Conservation (phyloP, 108 stramenopile genomes). For the Bacterosira constricta region DNA sequence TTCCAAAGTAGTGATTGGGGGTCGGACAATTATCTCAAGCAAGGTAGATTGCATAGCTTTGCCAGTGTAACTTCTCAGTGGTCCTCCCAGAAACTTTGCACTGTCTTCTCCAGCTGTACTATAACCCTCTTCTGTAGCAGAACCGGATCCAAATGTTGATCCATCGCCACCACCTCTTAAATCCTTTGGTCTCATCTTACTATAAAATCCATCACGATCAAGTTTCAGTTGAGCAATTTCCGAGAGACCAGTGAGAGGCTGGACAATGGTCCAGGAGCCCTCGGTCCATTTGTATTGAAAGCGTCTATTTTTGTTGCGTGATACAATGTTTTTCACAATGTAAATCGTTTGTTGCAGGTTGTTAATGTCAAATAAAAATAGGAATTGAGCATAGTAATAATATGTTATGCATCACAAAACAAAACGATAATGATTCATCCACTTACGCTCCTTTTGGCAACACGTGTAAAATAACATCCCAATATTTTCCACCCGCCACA, state of each 20-base stretch:
- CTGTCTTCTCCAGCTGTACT: slow-evolving; percentile 59
- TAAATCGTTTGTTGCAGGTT: slow-evolving; percentile 9
- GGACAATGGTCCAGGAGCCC: slow-evolving; percentile 75
- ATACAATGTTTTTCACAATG: too few relatives aligned
- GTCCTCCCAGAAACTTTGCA: slow-evolving; percentile 78
- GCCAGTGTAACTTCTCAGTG: slow-evolving; percentile 64
- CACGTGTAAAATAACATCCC: slow-evolving; percentile 79
- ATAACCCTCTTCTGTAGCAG: background rate
- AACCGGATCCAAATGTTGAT: slow-evolving; percentile 9
- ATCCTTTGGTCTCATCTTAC: slow-evolving; percentile 47
- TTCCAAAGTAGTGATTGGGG: slow-evolving; percentile 60
- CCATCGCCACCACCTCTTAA: slow-evolving; percentile 81
- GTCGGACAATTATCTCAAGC: slow-evolving; percentile 74
- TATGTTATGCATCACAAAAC: background rate
- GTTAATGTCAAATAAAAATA: background rate
- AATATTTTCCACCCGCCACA: slow-evolving; percentile 66
- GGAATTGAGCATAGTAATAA: background rate
- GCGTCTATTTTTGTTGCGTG: slow-evolving; percentile 18
- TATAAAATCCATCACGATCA: slow-evolving; percentile 64
- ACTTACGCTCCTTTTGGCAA: slow-evolving; percentile 55
- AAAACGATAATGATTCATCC: background rate
- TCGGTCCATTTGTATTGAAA: slow-evolving; percentile 63
- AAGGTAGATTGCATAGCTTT: slow-evolving; percentile 62
- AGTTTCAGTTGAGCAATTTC: slow-evolving; percentile 75
- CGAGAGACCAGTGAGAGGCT: slow-evolving; percentile 63